Conservation (phyloP, 2,329 filamentous ascomycete genomes). For the Clonostachys byssicola region DNA sequence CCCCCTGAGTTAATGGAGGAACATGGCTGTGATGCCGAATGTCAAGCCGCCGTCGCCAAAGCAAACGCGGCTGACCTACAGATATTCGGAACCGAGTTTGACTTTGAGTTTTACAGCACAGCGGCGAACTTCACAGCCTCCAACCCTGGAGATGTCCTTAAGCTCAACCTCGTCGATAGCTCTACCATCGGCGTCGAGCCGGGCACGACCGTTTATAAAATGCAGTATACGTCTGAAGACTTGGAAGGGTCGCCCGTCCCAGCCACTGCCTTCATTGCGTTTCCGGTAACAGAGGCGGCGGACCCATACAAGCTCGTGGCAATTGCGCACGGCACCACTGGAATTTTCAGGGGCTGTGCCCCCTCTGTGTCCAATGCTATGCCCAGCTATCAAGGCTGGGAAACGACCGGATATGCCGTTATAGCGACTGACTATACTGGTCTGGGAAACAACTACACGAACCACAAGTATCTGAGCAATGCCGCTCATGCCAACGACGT, state of each 20-base stretch:
- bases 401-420: slow-evolving; percentile 30
- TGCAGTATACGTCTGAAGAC: slow-evolving; percentile 29
- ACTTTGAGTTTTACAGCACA: no score
- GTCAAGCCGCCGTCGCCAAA: no score
- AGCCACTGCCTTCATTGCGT: slow-evolving; percentile 32
- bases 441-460: slow-evolving; percentile 26
- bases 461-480: slow-evolving; percentile 31
- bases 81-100: no score
- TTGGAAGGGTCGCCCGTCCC: slow-evolving; percentile 36
- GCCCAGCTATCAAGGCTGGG: slow-evolving; percentile 18
- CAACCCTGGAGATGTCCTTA: no score
- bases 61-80: no score
- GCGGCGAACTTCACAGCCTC: no score
- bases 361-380: slow-evolving; percentile 14
- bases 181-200: no score
- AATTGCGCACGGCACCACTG: slow-evolving; percentile 39
- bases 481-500: slow-evolving; percentile 34
- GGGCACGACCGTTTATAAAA: no score
- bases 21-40: no score
- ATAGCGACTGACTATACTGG: slow-evolving; percentile 40
- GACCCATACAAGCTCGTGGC: slow-evolving; percentile 20
- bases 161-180: no score
- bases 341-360: slow-evolving; percentile 15
- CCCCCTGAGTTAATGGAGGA: no score
- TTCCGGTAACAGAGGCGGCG: no score